phyloP scores from a whole-genome alignment of 345 rosid species.

The Rhodamnia rubescens region DNA sequence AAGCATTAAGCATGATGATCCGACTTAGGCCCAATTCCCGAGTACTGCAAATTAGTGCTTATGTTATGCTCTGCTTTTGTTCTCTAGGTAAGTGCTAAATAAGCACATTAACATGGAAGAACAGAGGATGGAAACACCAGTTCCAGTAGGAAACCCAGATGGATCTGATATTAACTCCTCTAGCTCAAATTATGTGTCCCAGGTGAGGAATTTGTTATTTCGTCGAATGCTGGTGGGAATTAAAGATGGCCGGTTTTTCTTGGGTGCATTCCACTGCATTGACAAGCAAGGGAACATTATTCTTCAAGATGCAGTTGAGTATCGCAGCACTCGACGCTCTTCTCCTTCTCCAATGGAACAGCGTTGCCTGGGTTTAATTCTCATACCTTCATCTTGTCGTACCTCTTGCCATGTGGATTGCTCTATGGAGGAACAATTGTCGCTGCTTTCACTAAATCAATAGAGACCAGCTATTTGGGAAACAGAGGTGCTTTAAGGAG shows the following conservation, averaged over 20 bases:
- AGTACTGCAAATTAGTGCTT: not conserved
- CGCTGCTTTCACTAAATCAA: slow-evolving; percentile 13
- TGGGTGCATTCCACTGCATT: slow-evolving; percentile 79
- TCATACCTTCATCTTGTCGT: slow-evolving; percentile 58
- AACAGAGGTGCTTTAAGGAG: not conserved
- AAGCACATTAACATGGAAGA: slow-evolving; percentile 11
- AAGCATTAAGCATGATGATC: not conserved
- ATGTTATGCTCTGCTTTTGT: not conserved
- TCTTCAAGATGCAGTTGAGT: slow-evolving; percentile 79
- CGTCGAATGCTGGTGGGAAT: slow-evolving; percentile 74
- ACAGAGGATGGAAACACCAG: slow-evolving; percentile 3
- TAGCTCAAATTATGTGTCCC: slow-evolving; percentile 26
- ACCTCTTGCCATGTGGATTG: slow-evolving; percentile 59
- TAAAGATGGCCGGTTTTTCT: slow-evolving; percentile 81
- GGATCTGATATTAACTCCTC: slow-evolving; percentile 12
- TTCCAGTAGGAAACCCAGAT: slow-evolving; percentile 10
- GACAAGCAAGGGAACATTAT: slow-evolving; percentile 94
- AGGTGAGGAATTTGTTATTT: slow-evolving; percentile 49
- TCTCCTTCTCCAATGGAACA: slow-evolving; percentile 84
- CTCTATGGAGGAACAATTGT: slow-evolving; percentile 21
- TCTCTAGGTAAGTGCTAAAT: not conserved
- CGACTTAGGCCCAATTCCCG: not conserved
- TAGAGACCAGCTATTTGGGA: not conserved
- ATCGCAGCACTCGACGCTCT: slow-evolving; percentile 61
- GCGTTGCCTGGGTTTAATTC: slow-evolving; percentile 74